Base-by-base conservation (phyloP, 306 rosid species). In the Cajanus cajan region DNA sequence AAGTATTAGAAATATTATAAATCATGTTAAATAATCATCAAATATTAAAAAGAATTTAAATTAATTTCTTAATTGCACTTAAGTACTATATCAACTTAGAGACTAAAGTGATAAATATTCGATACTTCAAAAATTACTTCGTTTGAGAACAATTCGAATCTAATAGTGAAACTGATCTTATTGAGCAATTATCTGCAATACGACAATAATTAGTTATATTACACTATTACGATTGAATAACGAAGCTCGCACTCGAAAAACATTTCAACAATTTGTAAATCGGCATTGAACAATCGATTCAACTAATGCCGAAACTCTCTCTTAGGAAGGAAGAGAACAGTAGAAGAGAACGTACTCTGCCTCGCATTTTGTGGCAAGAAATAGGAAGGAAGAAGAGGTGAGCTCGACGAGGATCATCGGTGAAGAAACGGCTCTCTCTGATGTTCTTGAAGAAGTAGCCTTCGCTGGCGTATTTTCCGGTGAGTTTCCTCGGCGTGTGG, bases 331-430 rank as follows among this genome's bases (percentile, higher is more conserved):
- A 28, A 8, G 8, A 6, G 47, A 63, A 36, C 31, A 28, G 3
- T 41, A 40, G 44, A 58, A 3, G 13, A 7, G 47, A 9, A 16
- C 50, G 33, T 78, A 82, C 86, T 39, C 37, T 43, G 86, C 80
- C 82, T 58, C 79, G 73, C 86, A 83, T 72, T 47, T 72, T 66
- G 70, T 78, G 80, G 50, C 76, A 71, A 44, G 83, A 83, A 57
- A 83, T 65, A 21, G 86, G 86, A 24, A 83, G 68, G 75, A 83
- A 83, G 65, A 78, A 78, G 57, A 83, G 80, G 40, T 78, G 83
- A 78, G 86, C 86, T 39, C 33, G 39, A 16, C 10, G 24, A 39
- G 86, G 86, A 83, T 78, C 50, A 1, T 5, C 3, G 15, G 86
- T 83, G 12, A n/a, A 8, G 67, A 83, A 83, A 1, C 21, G 55